Evolutionary conservation across 2,329 filamentous ascomycete species (phyloP).

Genomic region (Arachnomyces sp.): DNA sequence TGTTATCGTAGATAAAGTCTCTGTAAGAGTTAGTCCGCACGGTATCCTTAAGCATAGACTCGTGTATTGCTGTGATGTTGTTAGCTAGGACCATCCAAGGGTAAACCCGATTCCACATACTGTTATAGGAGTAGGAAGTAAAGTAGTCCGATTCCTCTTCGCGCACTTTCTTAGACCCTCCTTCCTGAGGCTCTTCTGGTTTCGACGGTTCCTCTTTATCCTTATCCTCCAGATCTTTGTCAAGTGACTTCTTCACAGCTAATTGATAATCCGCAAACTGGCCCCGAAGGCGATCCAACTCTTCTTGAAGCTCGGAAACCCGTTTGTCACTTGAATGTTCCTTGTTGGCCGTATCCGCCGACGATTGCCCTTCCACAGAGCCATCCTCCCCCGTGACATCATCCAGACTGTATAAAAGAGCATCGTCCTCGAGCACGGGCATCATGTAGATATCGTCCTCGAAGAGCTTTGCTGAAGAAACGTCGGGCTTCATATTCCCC

Average conservation of each 20-base stretch:
- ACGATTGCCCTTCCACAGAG: constrained; percentile 11
- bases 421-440: constrained; percentile 81
- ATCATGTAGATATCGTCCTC: constrained; percentile 73
- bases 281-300: constrained; percentile 50
- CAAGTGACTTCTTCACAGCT: constrained; percentile 58
- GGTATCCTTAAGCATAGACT: constrained; percentile 88
- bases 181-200: constrained; percentile 15
- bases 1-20: constrained; percentile 90
- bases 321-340: constrained; percentile 35
- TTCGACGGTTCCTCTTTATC: constrained; percentile 33
- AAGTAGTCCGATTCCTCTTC: constrained; percentile 56
- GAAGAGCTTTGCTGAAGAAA: constrained; percentile 56
- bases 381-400: constrained; percentile 47
- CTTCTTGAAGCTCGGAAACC: constrained; percentile 53
- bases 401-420: constrained; percentile 77
- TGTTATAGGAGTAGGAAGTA: constrained; percentile 58
- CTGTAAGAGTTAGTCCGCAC: constrained; percentile 86
- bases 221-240: constrained; percentile 55
- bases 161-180: constrained; percentile 25
- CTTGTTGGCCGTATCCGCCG: constrained; percentile 19
- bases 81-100: constrained; percentile 5
- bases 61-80: constrained; percentile 65
- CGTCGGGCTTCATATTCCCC: constrained; percentile 42
- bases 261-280: constrained; percentile 59
- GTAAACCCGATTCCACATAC: constrained; percentile 33